Base-by-base conservation (phyloP, 148 eudicot species). In the Chenopodium quinoa region DNA sequence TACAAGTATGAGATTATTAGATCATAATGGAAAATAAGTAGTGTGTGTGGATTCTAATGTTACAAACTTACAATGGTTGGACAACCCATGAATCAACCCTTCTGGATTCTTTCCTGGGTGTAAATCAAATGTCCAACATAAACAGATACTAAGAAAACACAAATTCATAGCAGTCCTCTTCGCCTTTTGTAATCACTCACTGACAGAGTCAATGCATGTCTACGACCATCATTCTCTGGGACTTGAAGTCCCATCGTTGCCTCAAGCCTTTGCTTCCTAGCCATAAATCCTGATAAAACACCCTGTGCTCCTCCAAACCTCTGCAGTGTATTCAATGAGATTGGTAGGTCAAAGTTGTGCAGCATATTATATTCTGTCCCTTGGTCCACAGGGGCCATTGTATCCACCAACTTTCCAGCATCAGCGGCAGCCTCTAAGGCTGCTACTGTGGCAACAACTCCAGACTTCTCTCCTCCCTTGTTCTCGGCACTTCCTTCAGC, bases 141-240 rank as follows among this genome's bases (percentile, higher is more conserved):
- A 66, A 48, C 29, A 62, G 27, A 82, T 71, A 63, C 27, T 4
- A 2, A 70, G 19, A 50, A 12, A 68, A 31, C 40, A 14, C 17
- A 31, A 12, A 31, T 65, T 93, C 88, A 95, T 56, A 95, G 90
- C 83, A 96, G 84, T 23, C 99, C 99, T 67, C 95, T 89, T 50
- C 99, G 86, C 77, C 99, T 94, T 88, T 94, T 96, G 82, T 93
- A 96, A 82, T 96, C 99, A 17, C 98, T 88, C 58, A 96, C 97
- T 2, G 94, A 88, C 71, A 96, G 88, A 47, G 98, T 94, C 77
- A 96, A 81, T 3, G 94, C 94, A 75, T 96, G 99, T 52, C 98
- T 85, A 77, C 99, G 90, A 62, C 99, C 99, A 80, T 96, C 99
- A 75, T 92, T 90, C 78, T 91, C 98, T 0, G 99, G 98, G 65